phyloP scores from a whole-genome alignment of 192 early-diverging fungal species.

The Coemansia sp. region DNA sequence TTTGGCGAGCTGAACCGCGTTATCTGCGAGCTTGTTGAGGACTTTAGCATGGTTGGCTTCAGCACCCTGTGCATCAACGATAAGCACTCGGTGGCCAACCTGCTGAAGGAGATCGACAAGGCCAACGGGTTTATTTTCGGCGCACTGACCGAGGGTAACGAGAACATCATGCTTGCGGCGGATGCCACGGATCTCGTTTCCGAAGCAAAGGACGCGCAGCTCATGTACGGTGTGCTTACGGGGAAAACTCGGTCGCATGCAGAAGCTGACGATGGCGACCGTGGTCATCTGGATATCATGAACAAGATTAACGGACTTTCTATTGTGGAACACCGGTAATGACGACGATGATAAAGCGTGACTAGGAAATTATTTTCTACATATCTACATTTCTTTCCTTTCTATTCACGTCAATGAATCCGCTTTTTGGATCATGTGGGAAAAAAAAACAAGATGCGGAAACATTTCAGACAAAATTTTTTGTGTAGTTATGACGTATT shows the following conservation, averaged over 20 bases:
- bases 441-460: too few species aligned
- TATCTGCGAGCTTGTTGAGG: constrained; percentile 87
- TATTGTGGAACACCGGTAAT: constrained; percentile 4
- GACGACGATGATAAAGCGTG: too few species aligned
- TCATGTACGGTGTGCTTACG: constrained; percentile 26
- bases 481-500: too few species aligned
- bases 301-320: neutral
- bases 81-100: constrained; percentile 74
- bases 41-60: constrained; percentile 90
- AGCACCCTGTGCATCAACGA: constrained; percentile 82
- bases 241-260: neutral
- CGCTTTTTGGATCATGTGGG: too few species aligned
- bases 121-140: constrained; percentile 92
- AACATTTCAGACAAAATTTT: too few species aligned
- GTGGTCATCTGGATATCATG: neutral
- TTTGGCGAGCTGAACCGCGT: constrained; percentile 78
- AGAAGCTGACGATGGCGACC: constrained; percentile 7
- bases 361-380: too few species aligned
- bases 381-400: too few species aligned
- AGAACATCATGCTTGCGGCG: constrained; percentile 65
- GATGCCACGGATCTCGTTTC: constrained; percentile 38
- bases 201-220: constrained; percentile 46
- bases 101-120: constrained; percentile 82
- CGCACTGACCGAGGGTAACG: constrained; percentile 72
- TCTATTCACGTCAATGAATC: too few species aligned